Base-by-base conservation (phyloP, 805 yeast species). In the Starmerella apis region DNA sequence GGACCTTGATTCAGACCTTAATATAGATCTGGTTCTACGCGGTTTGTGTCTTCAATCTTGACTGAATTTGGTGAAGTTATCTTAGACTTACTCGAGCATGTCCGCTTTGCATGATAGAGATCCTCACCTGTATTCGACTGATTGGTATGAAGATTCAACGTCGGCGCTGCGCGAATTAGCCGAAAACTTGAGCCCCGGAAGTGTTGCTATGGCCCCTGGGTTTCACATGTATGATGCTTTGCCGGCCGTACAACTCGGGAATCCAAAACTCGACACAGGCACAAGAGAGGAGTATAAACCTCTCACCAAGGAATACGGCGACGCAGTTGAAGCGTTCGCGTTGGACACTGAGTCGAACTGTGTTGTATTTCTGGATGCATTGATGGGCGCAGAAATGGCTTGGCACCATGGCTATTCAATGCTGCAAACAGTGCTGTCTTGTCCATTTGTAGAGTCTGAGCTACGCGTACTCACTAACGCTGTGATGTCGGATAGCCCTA, bases 151-250 rank as follows among this genome's bases (percentile, higher is more conserved):
- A 33, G 66, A 64, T 48, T 44, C 63, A 24, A 62, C 68, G 8
- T 54, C 49, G 14, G 50, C 56, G 42, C 56, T 65, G 39, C 42
- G 16, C 18, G 30, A 38, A 6, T 43, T 38, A 14, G 61, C 65
- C 20, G n/a, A 38, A 5, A 42, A 49, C 23, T 35, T 81, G 33
- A 61, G 64, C 16, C 73, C 75, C 33, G 81, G 80, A 28, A 70
- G 74, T 43, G 78, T 90, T 18, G 76, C 77, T 4, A 78, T 78
- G 57, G 71, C 76, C 9, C 73, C 77, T 0, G 66, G 67, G 24
- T 86, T 86, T 66, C 76, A 79, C 48, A 71, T 90, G 42, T 70
- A 82, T 54, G 86, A 86, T 58, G 94, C 96, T 0, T 84, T 96
- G 1, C 80, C 88, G 56, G 95, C 97, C 0, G 68, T 86, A 53